Percentiles rank a stretch among this genome's conserved stretches.
These are phyloP conservation scores for Vinca minor DNA, from an alignment of 257 asterid genomes.

Conservation along the genomic window DNA sequence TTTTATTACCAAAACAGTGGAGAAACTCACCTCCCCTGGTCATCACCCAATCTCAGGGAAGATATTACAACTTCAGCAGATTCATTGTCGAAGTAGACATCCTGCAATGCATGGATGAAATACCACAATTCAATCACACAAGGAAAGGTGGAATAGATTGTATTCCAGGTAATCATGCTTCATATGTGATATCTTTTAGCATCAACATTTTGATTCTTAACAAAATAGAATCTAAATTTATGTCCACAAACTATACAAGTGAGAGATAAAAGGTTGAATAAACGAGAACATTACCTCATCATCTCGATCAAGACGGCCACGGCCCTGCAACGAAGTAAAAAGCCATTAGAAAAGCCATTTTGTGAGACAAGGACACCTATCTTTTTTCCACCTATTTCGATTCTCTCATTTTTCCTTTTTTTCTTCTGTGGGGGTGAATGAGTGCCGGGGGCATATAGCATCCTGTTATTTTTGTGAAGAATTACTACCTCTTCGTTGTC, in stretches of 20 bases:
- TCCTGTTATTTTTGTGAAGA: not conserved
- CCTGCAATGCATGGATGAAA: constrained; percentile 42
- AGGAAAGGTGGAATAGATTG: too few relatives aligned
- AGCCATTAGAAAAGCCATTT: constrained; percentile 5
- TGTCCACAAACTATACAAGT: too few relatives aligned
- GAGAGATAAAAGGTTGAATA: too few relatives aligned
- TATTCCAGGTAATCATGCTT: not conserved
- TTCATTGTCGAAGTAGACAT: constrained; percentile 90
- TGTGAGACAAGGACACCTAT: not conserved
- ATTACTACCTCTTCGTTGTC: constrained; percentile 58
- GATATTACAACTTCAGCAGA: constrained; percentile 97
- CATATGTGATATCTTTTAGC: not conserved
- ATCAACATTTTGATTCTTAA: not conserved
- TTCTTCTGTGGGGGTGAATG: too few relatives aligned
- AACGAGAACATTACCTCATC: constrained; percentile 65
- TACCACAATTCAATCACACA: not conserved
- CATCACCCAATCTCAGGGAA: constrained; percentile 87
- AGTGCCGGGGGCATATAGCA: not conserved
- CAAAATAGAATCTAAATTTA: not conserved
- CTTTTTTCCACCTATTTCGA: not conserved
- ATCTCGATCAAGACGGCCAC: constrained; percentile 69
- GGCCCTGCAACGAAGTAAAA: constrained; percentile 53
- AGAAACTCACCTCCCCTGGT: constrained; percentile 83
- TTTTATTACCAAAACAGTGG: not conserved
- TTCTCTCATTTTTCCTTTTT: too few relatives aligned